phyloP scores from a whole-genome alignment of 805 yeast species.

The Debaryomyces prosopidis region DNA sequence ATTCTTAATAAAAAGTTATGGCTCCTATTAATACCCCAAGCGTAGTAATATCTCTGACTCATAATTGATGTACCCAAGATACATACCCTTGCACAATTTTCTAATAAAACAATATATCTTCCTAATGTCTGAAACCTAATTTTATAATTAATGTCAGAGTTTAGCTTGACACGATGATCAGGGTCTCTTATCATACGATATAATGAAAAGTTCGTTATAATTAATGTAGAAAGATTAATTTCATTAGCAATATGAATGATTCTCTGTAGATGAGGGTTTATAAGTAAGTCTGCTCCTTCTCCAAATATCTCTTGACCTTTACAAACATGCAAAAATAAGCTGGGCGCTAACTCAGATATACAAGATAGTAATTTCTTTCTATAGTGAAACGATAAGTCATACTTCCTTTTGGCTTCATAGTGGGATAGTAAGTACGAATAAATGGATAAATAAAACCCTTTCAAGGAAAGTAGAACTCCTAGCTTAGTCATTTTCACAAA shows the following conservation, averaged over 20 bases:
- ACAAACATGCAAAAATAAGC: conserved; percentile 22
- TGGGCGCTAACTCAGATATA: conserved; percentile 24
- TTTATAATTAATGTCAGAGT: conserved; percentile 1
- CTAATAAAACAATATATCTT: conserved; percentile 36
- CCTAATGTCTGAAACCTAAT: conserved; percentile 2
- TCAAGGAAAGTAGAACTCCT: conserved; percentile 16
- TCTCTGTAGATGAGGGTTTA: conserved; percentile 29
- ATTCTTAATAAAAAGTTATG: conserved; percentile 29
- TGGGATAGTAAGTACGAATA: conserved; percentile 37
- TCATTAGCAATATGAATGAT: conserved; percentile 37
- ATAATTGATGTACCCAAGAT: conserved; percentile 33
- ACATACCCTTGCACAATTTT: conserved; percentile 26
- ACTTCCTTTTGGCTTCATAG: conserved; percentile 31
- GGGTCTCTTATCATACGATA: conserved; percentile 4
- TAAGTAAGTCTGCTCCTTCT: conserved; percentile 27
- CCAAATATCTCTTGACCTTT: conserved; percentile 15
- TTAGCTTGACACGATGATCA: not conserved
- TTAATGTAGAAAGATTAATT: conserved; percentile 6
- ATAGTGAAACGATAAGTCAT: conserved; percentile 30
- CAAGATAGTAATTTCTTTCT: conserved; percentile 24
- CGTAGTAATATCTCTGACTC: conserved; percentile 36
- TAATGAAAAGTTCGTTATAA: conserved; percentile 5
- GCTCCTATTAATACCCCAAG: conserved; percentile 38
- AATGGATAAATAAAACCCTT: conserved; percentile 26
- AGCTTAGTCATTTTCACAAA: conserved; percentile 7